Evolutionary conservation across 176 grass and related monocot genomes (phyloP).

Genomic region (Ensete glaucum): DNA sequence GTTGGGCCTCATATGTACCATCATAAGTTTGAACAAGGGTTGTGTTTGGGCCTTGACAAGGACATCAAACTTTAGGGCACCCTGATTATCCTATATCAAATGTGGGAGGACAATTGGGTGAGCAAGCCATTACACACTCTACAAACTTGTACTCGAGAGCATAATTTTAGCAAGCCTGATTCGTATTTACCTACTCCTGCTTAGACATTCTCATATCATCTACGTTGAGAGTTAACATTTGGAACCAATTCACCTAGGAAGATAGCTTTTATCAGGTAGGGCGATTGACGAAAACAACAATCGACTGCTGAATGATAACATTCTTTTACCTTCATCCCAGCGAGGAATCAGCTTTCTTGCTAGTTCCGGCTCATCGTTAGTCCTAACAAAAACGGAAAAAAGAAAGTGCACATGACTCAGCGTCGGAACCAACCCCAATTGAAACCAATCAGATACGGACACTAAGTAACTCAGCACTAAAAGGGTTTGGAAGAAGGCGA

Average conservation of each 20-base stretch:
- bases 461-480: neutral
- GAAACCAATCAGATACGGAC: neutral
- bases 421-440: neutral
- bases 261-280: neutral
- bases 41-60: no score
- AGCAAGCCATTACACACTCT: no score
- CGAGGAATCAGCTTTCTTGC: constrained; percentile 56
- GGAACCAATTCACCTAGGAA: neutral
- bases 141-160: no score
- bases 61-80: no score
- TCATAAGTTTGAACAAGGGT: no score
- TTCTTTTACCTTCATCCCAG: constrained; percentile 79
- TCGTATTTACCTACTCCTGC: no score
- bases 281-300: neutral
- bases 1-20: no score
- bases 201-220: neutral
- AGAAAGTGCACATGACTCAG: neutral
- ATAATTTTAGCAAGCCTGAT: no score
- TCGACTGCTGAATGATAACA: neutral
- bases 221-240: neutral
- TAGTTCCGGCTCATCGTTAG: constrained; percentile 63
- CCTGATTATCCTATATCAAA: no score
- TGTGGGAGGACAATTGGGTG: no score
- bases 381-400: constrained; percentile 30
- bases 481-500: neutral